Base-by-base conservation (phyloP, 305 asterid species). In the Lippia alba region DNA sequence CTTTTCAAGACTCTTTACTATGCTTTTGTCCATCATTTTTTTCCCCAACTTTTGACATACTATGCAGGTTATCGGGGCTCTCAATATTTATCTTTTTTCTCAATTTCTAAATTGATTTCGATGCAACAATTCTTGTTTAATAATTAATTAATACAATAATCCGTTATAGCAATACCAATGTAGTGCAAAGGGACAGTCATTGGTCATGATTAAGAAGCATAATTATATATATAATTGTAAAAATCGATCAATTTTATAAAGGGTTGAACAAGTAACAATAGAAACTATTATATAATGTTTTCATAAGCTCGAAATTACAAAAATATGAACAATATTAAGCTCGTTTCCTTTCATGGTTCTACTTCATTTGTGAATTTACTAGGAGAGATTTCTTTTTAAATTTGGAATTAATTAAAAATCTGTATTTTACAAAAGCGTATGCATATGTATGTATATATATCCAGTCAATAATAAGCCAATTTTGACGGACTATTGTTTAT, bases 1-100 rank as follows among this genome's bases (percentile, higher is more conserved):
- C 71, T 64, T 79, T 79, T 75, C 78, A 64, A 79, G 56, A 79
- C 78, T 53, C 78, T 79, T 72, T 75, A 61, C 54, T 71, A 45
- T 79, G 72, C 76, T 75, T 65, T 76, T 66, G 61, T 66, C 54
- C 18, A 72, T 71, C 69, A 18, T 67, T 71, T 79, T 74, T 71
- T 59, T 39, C 5, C 10, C 10, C 4, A 8, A 70, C 79, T 66
- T 79, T 79, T 63, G n/a, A 63, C 59, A 69, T 64, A 16, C 41
- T 15, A 34, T 14, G 60, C 51, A 55, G 40, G 67, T 69, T 61
- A 70, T 76, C n/a, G 79, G 79, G 70, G 46, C 59, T 76, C 56
- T 71, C 76, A 73, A 80, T 36, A 36, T 66, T 33, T 71, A 66
- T 54, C 32, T 56, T 12, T 63, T 50, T n/a, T 63, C 49, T 56